phyloP scores from a whole-genome alignment of 306 rosid genomes.

The Hippophae tibetana region DNA sequence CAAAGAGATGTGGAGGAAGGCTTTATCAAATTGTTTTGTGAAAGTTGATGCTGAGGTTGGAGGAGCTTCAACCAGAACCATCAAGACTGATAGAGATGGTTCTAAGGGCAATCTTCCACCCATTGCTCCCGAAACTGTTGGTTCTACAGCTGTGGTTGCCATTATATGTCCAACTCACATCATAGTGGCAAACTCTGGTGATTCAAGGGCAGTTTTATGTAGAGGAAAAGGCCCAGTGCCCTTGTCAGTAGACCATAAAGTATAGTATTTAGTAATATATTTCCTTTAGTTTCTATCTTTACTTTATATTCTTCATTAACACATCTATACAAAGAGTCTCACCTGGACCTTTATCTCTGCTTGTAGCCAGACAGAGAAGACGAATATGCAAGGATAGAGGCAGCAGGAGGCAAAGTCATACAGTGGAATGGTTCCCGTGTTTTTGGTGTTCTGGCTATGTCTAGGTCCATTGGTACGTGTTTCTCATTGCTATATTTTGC shows the following conservation, averaged over 20 bases:
- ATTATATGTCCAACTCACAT: constrained; percentile 50
- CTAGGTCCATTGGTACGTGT: constrained; percentile 72
- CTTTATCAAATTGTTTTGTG: constrained; percentile 48
- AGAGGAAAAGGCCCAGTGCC: constrained; percentile 63
- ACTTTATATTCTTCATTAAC: background rate
- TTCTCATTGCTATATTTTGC: background rate
- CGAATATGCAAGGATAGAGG: constrained; percentile 64
- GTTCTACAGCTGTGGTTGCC: constrained; percentile 79
- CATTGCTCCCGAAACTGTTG: constrained; percentile 65
- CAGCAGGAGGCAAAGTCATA: constrained; percentile 79
- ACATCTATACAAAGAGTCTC: constrained; percentile 3
- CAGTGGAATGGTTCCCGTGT: constrained; percentile 74
- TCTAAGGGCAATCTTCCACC: constrained; percentile 26
- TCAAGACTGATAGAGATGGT: constrained; percentile 13
- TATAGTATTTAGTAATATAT: constrained; percentile 21
- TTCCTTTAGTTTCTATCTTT: background rate
- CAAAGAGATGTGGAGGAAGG: constrained; percentile 51
- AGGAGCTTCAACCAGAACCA: constrained; percentile 20
- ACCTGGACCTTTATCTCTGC: constrained; percentile 2
- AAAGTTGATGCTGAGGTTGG: constrained; percentile 65
- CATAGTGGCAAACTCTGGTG: constrained; percentile 69
- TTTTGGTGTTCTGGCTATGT: constrained; percentile 80
- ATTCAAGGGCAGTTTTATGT: constrained; percentile 70
- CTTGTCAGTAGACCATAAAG: constrained; percentile 76
- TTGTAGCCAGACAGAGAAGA: constrained; percentile 77